A percentile compares a stretch with the other conserved stretches of the same genome.
Evolutionary conservation across 2,329 filamentous ascomycete species (phyloP).

Genomic region (Beauveria sp.): DNA sequence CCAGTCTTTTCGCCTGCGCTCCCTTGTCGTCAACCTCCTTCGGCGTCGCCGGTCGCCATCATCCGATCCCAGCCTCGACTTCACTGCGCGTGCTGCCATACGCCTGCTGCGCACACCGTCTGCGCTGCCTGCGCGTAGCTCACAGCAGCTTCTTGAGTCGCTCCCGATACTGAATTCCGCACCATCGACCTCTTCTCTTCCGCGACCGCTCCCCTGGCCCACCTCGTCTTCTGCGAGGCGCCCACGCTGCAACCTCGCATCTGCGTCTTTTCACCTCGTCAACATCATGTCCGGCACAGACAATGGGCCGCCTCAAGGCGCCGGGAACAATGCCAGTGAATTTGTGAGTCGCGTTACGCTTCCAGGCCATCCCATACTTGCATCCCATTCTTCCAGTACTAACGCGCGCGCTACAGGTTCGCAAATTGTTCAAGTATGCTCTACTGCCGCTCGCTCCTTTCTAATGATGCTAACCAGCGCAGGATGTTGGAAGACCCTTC

Average conservation of each 20-base stretch:
- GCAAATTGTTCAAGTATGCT: conserved; percentile 92
- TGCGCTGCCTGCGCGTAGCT: not conserved
- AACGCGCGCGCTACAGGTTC: conserved; percentile 56
- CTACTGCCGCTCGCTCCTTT: conserved; percentile 15
- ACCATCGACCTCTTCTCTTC: not conserved
- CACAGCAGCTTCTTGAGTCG: not conserved
- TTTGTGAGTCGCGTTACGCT: conserved; percentile 59
- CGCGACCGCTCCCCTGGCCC: not conserved
- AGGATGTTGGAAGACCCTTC: conserved; percentile 96
- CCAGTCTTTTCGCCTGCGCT: not conserved
- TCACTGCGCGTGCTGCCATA: not conserved
- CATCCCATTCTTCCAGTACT: conserved; percentile 15
- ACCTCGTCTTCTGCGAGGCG: conserved; percentile 4
- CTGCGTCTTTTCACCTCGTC: not conserved
- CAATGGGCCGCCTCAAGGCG: conserved; percentile 27
- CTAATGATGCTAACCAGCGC: conserved; percentile 19
- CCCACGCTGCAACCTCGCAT: conserved; percentile 1
- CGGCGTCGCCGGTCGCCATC: not conserved
- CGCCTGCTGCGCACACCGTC: not conserved
- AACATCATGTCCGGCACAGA: conserved; percentile 28
- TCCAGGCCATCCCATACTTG: not conserved
- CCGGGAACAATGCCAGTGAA: conserved; percentile 80
- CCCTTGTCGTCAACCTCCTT: not conserved
- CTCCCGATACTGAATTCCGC: not conserved
- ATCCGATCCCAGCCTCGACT: not conserved